Evolutionary conservation across 176 grass and related monocot genomes (phyloP), one percentile per base, ranked within the genome.

Genomic region (Miscanthus lutarioriparius): DNA sequence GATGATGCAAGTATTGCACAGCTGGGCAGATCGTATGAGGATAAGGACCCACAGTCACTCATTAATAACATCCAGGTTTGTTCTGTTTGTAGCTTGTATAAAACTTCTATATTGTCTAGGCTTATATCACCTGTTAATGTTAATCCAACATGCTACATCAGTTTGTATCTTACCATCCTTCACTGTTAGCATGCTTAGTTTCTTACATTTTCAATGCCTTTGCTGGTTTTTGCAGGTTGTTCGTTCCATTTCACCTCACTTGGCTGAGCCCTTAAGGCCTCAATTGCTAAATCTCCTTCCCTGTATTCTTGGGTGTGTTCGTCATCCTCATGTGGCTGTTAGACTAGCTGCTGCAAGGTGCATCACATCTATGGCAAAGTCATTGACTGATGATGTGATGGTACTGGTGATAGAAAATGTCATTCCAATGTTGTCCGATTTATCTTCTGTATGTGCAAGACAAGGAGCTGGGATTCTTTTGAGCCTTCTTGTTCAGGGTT

Each of bases 21-120:
- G 75, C 80, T 99, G 48, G 85, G 89, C 53, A 90, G 75, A 82
- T 85, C 76, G 37, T 96, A 75, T 76, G 88, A 96, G 87, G 93
- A 95, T 64, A 99, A 86, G 78, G 93, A 99, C 67, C 96, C 96
- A 83, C 96, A 99, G 75, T 80, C 86, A 36, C 79, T 99, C 64
- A 99, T 99, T 89, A 99, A 96, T 66, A 99, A 95, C 67, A 99
- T 99, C 78, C 96, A 99, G 93, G 96, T 99, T 90, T 81, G 80
- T 89, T 75, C 58, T 59, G 37, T 75, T 33, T 40, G 22, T 47
- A 79, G 49, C 67, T 70, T 59, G 23, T 45, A 70, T 80, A 80
- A 45, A 28, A 39, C 37, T 74, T 48, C 27, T 82, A 59, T 53
- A 43, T 86, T 48, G 0, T 70, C 6, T 86, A 67, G 44, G 72